A percentile compares a stretch with the other conserved stretches of the same genome.
Evolutionary conservation across 1,139 yeast species (phyloP).

Genomic region (Magnusiomyces suaveolens): DNA sequence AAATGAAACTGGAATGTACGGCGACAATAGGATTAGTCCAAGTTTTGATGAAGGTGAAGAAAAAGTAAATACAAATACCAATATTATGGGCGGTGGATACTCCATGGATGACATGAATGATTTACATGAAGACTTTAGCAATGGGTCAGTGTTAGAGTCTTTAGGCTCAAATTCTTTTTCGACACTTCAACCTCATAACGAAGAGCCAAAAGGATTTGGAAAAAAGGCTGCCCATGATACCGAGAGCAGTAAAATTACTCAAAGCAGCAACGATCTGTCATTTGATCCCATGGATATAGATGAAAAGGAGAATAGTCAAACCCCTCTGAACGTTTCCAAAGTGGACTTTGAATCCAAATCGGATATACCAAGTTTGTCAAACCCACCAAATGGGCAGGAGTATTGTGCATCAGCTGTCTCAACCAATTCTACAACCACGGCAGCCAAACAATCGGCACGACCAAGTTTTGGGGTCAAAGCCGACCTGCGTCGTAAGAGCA

Average conservation of each 20-base stretch:
- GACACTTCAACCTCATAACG: too few relatives aligned
- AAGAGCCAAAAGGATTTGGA: neutral
- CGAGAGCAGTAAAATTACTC: neutral
- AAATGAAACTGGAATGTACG: neutral
- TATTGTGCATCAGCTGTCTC: too few relatives aligned
- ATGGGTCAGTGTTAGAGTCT: neutral
- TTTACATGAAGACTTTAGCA: neutral
- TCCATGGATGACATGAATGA: neutral
- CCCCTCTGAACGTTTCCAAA: too few relatives aligned
- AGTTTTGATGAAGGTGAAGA: neutral
- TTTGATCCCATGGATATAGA: neutral
- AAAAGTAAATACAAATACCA: neutral
- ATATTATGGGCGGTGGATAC: neutral
- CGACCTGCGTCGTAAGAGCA: neutral
- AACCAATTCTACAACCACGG: neutral
- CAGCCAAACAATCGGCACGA: neutral
- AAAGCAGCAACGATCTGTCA: neutral
- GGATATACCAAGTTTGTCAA: too few relatives aligned
- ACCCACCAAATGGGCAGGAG: too few relatives aligned
- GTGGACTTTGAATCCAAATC: too few relatives aligned
- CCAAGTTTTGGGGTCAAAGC: constrained; percentile 1
- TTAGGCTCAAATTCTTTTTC: neutral
- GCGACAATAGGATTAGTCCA: too few relatives aligned
- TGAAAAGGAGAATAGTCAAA: neutral
- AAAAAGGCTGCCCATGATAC: neutral